Percentiles rank a stretch among this genome's conserved stretches.
Evolutionary conservation across 2,329 filamentous ascomycete species (phyloP).

Genomic region (Periconia sp.): DNA sequence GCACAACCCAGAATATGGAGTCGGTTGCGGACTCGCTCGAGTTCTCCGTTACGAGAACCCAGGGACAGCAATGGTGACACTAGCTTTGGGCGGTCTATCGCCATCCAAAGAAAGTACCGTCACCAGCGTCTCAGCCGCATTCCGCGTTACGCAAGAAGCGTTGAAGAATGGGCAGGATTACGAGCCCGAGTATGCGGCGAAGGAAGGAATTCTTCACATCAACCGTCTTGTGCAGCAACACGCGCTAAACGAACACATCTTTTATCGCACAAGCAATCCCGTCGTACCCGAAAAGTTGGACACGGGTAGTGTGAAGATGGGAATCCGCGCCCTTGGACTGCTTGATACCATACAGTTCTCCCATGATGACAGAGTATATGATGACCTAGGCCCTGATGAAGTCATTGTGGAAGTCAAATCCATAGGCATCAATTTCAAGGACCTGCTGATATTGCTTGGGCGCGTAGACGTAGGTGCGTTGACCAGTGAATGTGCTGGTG

Average conservation of each 20-base stretch:
- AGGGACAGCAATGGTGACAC: neutral
- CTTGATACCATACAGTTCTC: conserved; percentile 9
- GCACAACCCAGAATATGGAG: conserved; percentile 3
- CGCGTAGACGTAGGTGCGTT: neutral
- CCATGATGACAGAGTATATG: neutral
- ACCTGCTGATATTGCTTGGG: neutral
- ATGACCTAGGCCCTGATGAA: conserved; percentile 1
- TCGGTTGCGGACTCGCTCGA: conserved; percentile 4
- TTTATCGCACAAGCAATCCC: neutral
- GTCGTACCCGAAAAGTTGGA: too few relatives aligned
- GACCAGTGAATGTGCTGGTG: conserved; percentile 1
- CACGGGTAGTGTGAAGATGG: too few relatives aligned
- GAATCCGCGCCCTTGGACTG: conserved; percentile 3
- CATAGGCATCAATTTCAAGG: conserved; percentile 17
- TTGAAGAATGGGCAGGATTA: neutral
- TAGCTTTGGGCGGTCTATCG: conserved; percentile 2
- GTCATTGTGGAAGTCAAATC: conserved; percentile 10
- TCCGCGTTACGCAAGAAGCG: neutral
- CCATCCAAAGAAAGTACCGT: neutral
- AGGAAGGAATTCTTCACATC: neutral
- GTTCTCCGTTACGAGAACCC: conserved; percentile 5
- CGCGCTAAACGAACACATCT: conserved; percentile 4
- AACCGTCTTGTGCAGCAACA: conserved; percentile 1
- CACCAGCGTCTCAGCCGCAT: neutral
- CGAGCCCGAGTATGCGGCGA: conserved; percentile 5